Base-by-base conservation (phyloP, 257 asterid species). In the Ehretia macrophylla region DNA sequence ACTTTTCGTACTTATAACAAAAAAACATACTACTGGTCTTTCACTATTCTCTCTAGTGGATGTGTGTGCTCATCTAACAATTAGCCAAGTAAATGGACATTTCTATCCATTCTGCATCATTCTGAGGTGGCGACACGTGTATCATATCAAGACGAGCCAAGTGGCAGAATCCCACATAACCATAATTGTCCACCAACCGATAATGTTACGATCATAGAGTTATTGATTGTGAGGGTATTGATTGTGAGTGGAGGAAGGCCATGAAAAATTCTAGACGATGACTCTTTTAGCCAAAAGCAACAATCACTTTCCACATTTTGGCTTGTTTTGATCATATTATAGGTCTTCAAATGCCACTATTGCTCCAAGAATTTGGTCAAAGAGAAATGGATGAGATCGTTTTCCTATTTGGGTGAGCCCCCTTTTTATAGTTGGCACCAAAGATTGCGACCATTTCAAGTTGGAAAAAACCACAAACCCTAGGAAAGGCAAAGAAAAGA, bases 101-200 rank as follows among this genome's bases (percentile, higher is more conserved):
- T n/a, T n/a, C n/a, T n/a, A n/a, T n/a, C n/a, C n/a, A n/a, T n/a
- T n/a, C n/a, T n/a, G n/a, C n/a, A n/a, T n/a, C n/a, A n/a, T n/a
- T n/a, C n/a, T n/a, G n/a, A n/a, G n/a, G n/a, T n/a, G n/a, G n/a
- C 50, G 64, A 32, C 56, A 56, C 27, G 23, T 18, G 37, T 16
- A 23, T 27, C 4, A 3, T 6, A 27, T 27, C 10, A 8, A 44
- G n/a, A 46, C 9, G 10, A 17, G 52, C 70, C 66, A 63, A 27
- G 65, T 58, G 66, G 70, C 62, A 21, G 40, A 27, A 22, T 55
- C 63, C 69, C 69, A 21, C 46, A 9, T 59, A 55, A 46, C 16
- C 54, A 14, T 49, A 46, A n/a, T 53, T 35, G 10, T 2, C 19
- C 40, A 17, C 55, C 53, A 60, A 39, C 18, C 38, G 18, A 51